Percentiles rank a stretch among this genome's conserved stretches.
Conservation (phyloP, 768 basidiomycete genomes). For the Lepiota venenata region DNA sequence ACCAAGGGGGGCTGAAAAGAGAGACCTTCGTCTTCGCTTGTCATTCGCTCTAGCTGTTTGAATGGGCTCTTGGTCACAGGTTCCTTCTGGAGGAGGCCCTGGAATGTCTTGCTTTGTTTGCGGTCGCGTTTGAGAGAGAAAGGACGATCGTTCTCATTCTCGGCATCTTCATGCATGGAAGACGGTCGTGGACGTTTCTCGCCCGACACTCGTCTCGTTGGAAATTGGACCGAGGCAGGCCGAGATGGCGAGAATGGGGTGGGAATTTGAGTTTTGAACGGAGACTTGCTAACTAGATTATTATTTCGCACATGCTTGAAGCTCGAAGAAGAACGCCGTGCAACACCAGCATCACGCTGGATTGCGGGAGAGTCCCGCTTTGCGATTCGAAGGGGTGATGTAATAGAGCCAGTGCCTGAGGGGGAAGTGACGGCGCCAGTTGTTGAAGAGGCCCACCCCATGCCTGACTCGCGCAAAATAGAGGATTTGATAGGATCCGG, state of each 20-base stretch:
- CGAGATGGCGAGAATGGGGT: slow-evolving; percentile 42
- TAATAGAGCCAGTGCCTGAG: slow-evolving; percentile 34
- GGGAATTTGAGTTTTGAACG: slow-evolving; percentile 70
- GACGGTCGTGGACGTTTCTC: slow-evolving; percentile 75
- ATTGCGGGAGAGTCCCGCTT: slow-evolving; percentile 57
- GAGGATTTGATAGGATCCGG: slow-evolving; percentile 63
- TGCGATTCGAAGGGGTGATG: slow-evolving; percentile 70
- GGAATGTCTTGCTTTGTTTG: slow-evolving; percentile 71
- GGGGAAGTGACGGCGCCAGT: slow-evolving; percentile 29
- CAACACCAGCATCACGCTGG: slow-evolving; percentile 46
- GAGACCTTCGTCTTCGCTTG: slow-evolving; percentile 26
- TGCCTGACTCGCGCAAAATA: slow-evolving; percentile 59
- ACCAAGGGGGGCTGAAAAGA: slow-evolving; percentile 21
- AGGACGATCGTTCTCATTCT: slow-evolving; percentile 67
- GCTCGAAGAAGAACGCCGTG: slow-evolving; percentile 72
- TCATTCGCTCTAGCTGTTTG: slow-evolving; percentile 29
- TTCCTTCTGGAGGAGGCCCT: slow-evolving; percentile 70
- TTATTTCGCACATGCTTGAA: slow-evolving; percentile 76
- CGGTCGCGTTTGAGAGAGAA: slow-evolving; percentile 69
- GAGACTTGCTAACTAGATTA: slow-evolving; percentile 82
- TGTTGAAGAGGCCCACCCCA: slow-evolving; percentile 55
- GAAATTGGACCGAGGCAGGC: slow-evolving; percentile 29
- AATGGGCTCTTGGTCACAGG: slow-evolving; percentile 86
- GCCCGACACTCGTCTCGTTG: slow-evolving; percentile 58
- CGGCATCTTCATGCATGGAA: slow-evolving; percentile 68